Conservation (phyloP, 2,329 filamentous ascomycete species). For the Colletotrichum endophyticum region DNA sequence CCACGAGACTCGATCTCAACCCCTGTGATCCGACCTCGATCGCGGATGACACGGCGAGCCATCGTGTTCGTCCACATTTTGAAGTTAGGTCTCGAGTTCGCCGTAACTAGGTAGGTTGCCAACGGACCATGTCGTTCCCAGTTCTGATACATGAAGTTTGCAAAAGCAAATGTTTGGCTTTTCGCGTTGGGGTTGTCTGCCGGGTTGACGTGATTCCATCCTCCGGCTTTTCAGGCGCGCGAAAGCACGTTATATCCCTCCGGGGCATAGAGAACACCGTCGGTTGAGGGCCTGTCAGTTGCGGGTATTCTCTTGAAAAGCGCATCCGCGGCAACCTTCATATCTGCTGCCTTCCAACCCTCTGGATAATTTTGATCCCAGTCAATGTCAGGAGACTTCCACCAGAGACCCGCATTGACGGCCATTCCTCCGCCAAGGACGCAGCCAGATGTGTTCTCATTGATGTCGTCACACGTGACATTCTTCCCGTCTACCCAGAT, state of each 20-base stretch:
- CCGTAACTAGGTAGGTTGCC: not conserved
- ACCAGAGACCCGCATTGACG: not conserved
- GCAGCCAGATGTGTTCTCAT: not conserved
- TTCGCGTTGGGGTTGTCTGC: not conserved
- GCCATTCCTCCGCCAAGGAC: not conserved
- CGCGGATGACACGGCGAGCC: not conserved
- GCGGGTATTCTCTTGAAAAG: not conserved
- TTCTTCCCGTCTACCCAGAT: not conserved
- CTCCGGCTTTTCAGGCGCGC: not conserved
- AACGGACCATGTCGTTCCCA: not conserved
- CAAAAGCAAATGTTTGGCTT: not conserved
- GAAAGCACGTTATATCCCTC: not conserved
- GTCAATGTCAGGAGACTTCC: not conserved
- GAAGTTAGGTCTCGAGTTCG: not conserved
- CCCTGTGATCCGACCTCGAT: not conserved
- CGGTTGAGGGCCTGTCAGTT: not conserved
- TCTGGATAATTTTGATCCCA: not conserved
- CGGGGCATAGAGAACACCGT: not conserved
- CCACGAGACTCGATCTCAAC: not conserved
- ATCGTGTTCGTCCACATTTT: not conserved
- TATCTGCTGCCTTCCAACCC: not conserved
- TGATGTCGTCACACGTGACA: not conserved
- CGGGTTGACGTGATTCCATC: not conserved
- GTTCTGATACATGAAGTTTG: not conserved
- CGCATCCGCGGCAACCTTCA: not conserved